A percentile compares a stretch with the other conserved stretches of the same genome.
These are phyloP conservation scores for Pseudocercospora musae DNA, from an alignment of 2,329 filamentous ascomycete species.

Conservation along the genomic window DNA sequence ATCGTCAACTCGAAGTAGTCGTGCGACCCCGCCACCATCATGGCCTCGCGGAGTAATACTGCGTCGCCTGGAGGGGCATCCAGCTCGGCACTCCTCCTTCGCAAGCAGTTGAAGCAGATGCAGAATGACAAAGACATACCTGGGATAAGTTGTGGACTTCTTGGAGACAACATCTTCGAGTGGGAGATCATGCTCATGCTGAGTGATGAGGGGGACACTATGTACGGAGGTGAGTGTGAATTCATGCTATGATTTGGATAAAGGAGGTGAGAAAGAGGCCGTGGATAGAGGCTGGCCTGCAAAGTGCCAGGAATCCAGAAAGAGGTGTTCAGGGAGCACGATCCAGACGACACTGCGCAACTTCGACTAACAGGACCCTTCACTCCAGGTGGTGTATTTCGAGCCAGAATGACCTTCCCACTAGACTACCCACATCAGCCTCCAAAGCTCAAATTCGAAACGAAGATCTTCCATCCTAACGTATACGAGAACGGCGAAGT, in stretches of 20 bases:
- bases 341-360: neutral
- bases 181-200: slow-evolving; percentile 99
- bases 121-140: slow-evolving; percentile 86
- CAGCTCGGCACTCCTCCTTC: slow-evolving; percentile 69
- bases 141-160: slow-evolving; percentile 87
- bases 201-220: slow-evolving; percentile 70
- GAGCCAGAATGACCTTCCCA: slow-evolving; percentile 79
- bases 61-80: slow-evolving; percentile 30
- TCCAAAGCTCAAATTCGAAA: slow-evolving; percentile 83
- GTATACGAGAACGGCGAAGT: slow-evolving; percentile 83
- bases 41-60: slow-evolving; percentile 19
- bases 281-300: neutral
- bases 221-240: slow-evolving; percentile 72
- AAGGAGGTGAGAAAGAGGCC: neutral
- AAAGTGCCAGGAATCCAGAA: neutral
- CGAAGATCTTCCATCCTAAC: slow-evolving; percentile 89
- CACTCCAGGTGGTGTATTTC: slow-evolving; percentile 79
- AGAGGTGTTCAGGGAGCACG: neutral
- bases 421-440: slow-evolving; percentile 81
- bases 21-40: slow-evolving; percentile 4
- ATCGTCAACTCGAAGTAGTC: neutral
- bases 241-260: neutral
- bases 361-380: neutral
- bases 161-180: slow-evolving; percentile 84
- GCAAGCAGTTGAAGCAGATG: slow-evolving; percentile 90